phyloP scores from a whole-genome alignment of 1,139 yeast genomes.

The Sugiyamaella japonica region DNA sequence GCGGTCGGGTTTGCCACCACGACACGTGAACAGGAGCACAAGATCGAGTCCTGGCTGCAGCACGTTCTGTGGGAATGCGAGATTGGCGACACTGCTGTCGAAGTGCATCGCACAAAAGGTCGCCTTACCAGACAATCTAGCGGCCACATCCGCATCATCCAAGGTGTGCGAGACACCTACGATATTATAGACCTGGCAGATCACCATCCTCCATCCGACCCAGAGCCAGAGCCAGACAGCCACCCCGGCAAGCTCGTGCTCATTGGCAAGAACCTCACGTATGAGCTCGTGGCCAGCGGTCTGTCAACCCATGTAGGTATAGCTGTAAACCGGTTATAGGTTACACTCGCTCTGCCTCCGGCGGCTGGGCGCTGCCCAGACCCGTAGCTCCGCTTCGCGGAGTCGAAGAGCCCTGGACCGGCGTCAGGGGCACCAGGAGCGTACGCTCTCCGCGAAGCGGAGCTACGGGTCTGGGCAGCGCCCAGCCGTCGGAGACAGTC shows the following conservation, averaged over 20 bases:
- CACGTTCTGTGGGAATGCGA: conserved; percentile 64
- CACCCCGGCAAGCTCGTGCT: conserved; percentile 62
- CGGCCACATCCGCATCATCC: conserved; percentile 54
- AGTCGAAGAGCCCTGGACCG: no score
- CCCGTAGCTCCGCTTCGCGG: not conserved
- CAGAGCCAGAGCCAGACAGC: conserved; percentile 36
- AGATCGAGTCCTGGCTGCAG: conserved; percentile 64
- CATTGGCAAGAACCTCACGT: conserved; percentile 67
- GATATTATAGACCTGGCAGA: conserved; percentile 61
- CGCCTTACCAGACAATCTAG: conserved; percentile 47
- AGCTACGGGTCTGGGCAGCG: conserved; percentile 3
- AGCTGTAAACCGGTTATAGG: conserved; percentile 1
- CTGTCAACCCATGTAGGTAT: conserved; percentile 5
- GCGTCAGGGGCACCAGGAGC: not conserved
- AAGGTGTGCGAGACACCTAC: conserved; percentile 91
- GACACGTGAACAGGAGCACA: conserved; percentile 39
- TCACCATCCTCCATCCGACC: conserved; percentile 17
- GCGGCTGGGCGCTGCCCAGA: not conserved
- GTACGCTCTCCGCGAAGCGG: no score
- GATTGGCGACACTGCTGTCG: conserved; percentile 46
- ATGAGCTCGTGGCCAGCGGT: conserved; percentile 19
- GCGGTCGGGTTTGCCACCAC: conserved; percentile 55
- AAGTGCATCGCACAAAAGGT: conserved; percentile 84
- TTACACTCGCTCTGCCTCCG: not conserved
- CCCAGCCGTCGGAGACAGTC: conserved; percentile 5